These are phyloP conservation scores for Fusarium sp. DNA, from an alignment of 2,329 filamentous ascomycete species.

Conservation along the genomic window DNA sequence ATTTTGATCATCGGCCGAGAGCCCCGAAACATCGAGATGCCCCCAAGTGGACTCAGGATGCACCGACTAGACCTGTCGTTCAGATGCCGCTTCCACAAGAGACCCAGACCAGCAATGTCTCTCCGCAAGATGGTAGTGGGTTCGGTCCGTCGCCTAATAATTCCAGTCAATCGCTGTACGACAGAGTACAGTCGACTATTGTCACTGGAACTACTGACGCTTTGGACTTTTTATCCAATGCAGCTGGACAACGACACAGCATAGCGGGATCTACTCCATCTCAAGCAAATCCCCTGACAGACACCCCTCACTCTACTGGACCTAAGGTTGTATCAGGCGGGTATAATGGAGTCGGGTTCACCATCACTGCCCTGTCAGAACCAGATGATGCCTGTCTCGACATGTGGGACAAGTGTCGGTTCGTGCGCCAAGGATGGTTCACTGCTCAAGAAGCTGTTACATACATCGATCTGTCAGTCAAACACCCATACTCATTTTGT, in stretches of 20 bases:
- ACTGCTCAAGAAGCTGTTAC: conserved; percentile 46
- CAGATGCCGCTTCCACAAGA: not conserved
- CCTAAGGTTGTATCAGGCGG: conserved; percentile 12
- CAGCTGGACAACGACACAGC: conserved; percentile 21
- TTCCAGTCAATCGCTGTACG: conserved; percentile 9
- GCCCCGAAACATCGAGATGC: conserved; percentile 26
- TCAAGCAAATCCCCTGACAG: not conserved
- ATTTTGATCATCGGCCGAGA: conserved; percentile 20
- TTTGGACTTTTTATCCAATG: conserved; percentile 29
- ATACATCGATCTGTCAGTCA: conserved; percentile 41
- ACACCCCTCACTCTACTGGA: not conserved
- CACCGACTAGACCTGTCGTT: not conserved
- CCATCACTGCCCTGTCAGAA: conserved; percentile 32
- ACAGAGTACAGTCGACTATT: conserved; percentile 24
- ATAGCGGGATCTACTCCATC: conserved; percentile 13
- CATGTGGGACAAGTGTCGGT: conserved; percentile 44
- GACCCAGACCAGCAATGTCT: not conserved
- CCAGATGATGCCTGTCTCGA: conserved; percentile 37
- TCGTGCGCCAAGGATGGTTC: conserved; percentile 45
- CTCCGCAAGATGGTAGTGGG: not conserved
- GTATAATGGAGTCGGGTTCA: conserved; percentile 12
- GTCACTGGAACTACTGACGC: conserved; percentile 34
- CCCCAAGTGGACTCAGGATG: conserved; percentile 24
- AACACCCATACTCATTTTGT: not conserved
- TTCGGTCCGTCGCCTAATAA: conserved; percentile 7